Evolutionary conservation across 768 basidiomycete species (phyloP).

Genomic region (Pleurotus ostreatus): DNA sequence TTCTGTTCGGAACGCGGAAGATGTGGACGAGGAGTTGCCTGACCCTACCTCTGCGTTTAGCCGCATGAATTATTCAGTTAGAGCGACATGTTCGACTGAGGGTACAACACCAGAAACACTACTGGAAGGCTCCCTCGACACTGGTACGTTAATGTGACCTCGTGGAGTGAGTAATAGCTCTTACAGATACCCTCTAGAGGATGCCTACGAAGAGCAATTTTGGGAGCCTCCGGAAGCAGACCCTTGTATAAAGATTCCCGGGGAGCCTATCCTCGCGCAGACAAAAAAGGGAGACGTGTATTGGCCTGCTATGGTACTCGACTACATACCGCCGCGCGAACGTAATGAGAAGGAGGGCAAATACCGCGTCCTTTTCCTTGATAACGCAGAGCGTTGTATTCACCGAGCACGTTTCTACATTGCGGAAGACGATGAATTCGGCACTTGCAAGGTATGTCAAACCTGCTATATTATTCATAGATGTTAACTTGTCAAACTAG

Average conservation of each 20-base stretch:
- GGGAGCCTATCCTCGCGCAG: conserved; percentile 59
- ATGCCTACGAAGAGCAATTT: conserved; percentile 1
- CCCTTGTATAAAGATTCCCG: conserved; percentile 52
- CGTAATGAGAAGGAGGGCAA: conserved; percentile 30
- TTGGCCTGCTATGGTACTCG: conserved; percentile 67
- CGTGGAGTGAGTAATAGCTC: no score
- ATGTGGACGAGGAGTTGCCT: conserved; percentile 44
- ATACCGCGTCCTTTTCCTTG: conserved; percentile 61
- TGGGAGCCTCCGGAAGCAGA: conserved; percentile 46
- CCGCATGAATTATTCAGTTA: conserved; percentile 6
- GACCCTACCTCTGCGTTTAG: conserved; percentile 26
- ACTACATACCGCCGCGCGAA: conserved; percentile 42
- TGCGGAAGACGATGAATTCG: conserved; percentile 56
- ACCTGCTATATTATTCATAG: not conserved
- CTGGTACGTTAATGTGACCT: no score
- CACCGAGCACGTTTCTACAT: conserved; percentile 55
- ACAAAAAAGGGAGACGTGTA: conserved; percentile 33
- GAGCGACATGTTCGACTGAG: no score
- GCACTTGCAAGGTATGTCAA: conserved; percentile 47
- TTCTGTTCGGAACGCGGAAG: conserved; percentile 39
- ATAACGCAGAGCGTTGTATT: conserved; percentile 37
- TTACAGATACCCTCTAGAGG: conserved; percentile 15
- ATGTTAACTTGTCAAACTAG: conserved; percentile 19
- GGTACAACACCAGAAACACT: no score
- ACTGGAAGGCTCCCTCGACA: no score